phyloP scores from a whole-genome alignment of 2,329 filamentous ascomycete genomes.

The Davidsoniella eucalypti region DNA sequence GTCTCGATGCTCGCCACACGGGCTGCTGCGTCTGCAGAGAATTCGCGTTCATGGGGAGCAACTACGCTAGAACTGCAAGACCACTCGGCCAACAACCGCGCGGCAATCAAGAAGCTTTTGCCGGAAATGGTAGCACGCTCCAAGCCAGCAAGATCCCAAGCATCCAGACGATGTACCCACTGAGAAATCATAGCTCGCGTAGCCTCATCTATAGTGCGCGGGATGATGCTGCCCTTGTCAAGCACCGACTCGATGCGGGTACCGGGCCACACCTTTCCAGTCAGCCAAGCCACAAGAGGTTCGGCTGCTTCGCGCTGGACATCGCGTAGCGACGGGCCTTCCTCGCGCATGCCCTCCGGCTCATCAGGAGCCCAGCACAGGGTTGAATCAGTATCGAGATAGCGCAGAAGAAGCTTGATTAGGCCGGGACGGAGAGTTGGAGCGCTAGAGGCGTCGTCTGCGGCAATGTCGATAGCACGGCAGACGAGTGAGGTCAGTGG shows the following conservation, averaged over 20 bases:
- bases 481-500: conserved; percentile 75
- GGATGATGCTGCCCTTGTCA: conserved; percentile 61
- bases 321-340: conserved; percentile 41
- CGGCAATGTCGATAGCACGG: conserved; percentile 64
- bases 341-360: conserved; percentile 26
- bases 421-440: conserved; percentile 48
- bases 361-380: conserved; percentile 66
- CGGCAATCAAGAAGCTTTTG: conserved; percentile 70
- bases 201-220: conserved; percentile 51
- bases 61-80: conserved; percentile 45
- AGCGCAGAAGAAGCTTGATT: conserved; percentile 55
- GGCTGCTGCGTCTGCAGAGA: conserved; percentile 72
- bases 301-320: conserved; percentile 54
- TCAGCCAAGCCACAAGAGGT: conserved; percentile 56
- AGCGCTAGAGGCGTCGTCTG: conserved; percentile 36
- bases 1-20: conserved; percentile 69
- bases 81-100: conserved; percentile 72
- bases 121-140: conserved; percentile 71
- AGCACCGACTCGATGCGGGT: conserved; percentile 64
- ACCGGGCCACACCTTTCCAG: conserved; percentile 65
- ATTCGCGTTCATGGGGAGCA: conserved; percentile 26
- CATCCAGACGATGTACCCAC: conserved; percentile 57
- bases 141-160: conserved; percentile 72
- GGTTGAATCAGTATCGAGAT: conserved; percentile 81
- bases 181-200: conserved; percentile 62